A percentile compares a stretch with the other conserved stretches of the same genome.
Evolutionary conservation across 2,329 filamentous ascomycete species (phyloP).

Genomic region (Lasiodiplodia hormozganensis): DNA sequence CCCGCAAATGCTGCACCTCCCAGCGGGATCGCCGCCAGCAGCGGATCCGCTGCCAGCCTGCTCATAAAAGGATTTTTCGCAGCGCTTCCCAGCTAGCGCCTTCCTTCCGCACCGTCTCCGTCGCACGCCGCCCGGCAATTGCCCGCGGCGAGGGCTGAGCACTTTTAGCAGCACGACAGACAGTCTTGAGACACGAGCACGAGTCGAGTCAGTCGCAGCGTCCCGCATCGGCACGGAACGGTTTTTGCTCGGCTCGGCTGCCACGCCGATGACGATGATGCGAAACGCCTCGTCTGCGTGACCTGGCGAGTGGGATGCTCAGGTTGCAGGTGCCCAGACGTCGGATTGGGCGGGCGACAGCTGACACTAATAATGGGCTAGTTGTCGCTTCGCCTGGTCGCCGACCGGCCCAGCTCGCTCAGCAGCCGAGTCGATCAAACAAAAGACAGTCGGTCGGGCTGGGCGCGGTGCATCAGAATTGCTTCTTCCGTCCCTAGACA

Average conservation of each 20-base stretch:
- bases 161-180: background rate
- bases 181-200: background rate
- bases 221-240: background rate
- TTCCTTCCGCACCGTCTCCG: slow-evolving; percentile 61
- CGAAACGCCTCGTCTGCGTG: background rate
- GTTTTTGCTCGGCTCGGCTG: background rate
- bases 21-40: slow-evolving; percentile 20
- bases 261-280: background rate
- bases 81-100: slow-evolving; percentile 36
- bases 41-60: slow-evolving; percentile 15
- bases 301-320: background rate
- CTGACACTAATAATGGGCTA: background rate
- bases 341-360: background rate
- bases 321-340: background rate
- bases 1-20: slow-evolving; percentile 12
- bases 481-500: background rate
- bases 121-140: background rate
- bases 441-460: background rate
- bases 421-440: background rate
- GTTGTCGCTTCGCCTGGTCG: background rate
- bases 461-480: background rate
- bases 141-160: background rate
- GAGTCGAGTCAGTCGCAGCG: background rate
- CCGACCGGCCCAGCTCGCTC: background rate
- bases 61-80: slow-evolving; percentile 11